Evolutionary conservation across 345 rosid species (phyloP), one percentile per base, ranked within the genome.

Genomic region (Syzygium aqueum): DNA sequence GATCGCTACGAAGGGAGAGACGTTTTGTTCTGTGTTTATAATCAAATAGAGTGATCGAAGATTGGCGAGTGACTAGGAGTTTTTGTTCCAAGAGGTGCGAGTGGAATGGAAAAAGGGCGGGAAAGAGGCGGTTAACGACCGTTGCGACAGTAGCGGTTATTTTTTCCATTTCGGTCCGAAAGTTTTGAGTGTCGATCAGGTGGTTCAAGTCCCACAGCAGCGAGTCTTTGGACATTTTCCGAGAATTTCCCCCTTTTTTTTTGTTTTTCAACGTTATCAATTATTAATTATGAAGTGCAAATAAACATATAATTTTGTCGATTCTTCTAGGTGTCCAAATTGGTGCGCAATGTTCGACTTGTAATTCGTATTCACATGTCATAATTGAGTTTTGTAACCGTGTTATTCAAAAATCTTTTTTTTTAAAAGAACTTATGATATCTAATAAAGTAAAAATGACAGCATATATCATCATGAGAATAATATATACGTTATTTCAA

Each of bases 341-440:
- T 2, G 2, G 10, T 19, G 12, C 21, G 11, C 7, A 19, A 1
- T 37, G 2, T 33, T 73, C 2, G 1, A 0, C 2, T 73, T 0
- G 0, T 5, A 73, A 73, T 37, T 73, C 0, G 0, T 33, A 5
- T 67, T 73, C 8, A 73, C 0, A 0, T 17, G 0, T 19, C 2
- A 4, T 8, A 33, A 33, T 73, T 37, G 3, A 19, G 14, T 73
- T 73, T 67, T 22, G 3, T 67, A 73, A 33, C 37, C 7, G 0
- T 19, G 0, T 73, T 1, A 33, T 33, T 0, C 2, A 73, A 8
- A 17, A 61, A n/a, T n/a, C 13, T 12, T 13, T 61, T 13, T 14
- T 59, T 5, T 27, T 33, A 33, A 67, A 19, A 8, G 49, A 17
- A 33, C 14, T 33, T 73, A 33, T 33, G 25, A 33, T 22, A 33